Evolutionary conservation across 2,329 filamentous ascomycete species (phyloP), one percentile per base, ranked within the genome.

Genomic region (Corniculantispora saksenae): DNA sequence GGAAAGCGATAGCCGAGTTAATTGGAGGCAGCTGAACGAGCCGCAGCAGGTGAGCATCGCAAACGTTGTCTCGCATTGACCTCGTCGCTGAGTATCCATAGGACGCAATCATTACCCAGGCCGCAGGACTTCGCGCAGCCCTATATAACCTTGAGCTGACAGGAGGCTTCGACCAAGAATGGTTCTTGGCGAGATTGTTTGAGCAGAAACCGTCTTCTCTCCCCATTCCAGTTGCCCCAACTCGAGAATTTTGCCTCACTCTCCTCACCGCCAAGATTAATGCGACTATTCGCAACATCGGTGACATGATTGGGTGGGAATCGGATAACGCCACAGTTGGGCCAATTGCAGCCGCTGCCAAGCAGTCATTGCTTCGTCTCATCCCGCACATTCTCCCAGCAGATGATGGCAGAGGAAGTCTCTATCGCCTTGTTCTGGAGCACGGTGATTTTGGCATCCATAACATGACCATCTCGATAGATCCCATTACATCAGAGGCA

Each of bases 391-490:
- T 71, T 9, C 65, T 72, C 1, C 70, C 72, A 3, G 12, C 5
- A 43, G 43, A 60, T 5, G 27, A 48, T 35, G 23, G 32, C 17
- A 54, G 56, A 12, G 38, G 29, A 13, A 43, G 32, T 7, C 50
- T 75, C 15, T 75, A 76, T 64, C 72, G 70, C 23, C 67, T 74
- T 25, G 74, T 76, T 61, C 69, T 77, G 27, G 72, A 77, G 9
- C 73, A 76, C 58, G 73, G 74, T 15, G 74, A 77, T 66, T 76
- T 73, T 66, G 74, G 74, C 45, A 72, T 74, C 51, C 72, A 76
- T 61, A 76, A 75, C 50, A 73, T 72, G 69, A 71, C 70, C 7
- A 68, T 72, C 40, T 61, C 58, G 54, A 63, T 67, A 38, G 68
- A 73, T 64, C 63, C 35, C 17, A 58, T 32, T 10, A 66, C 8